Percentiles rank a stretch among this genome's conserved stretches.
Conservation (phyloP, 352 stramenopile species). For the Globisporangium acanthophoron region DNA sequence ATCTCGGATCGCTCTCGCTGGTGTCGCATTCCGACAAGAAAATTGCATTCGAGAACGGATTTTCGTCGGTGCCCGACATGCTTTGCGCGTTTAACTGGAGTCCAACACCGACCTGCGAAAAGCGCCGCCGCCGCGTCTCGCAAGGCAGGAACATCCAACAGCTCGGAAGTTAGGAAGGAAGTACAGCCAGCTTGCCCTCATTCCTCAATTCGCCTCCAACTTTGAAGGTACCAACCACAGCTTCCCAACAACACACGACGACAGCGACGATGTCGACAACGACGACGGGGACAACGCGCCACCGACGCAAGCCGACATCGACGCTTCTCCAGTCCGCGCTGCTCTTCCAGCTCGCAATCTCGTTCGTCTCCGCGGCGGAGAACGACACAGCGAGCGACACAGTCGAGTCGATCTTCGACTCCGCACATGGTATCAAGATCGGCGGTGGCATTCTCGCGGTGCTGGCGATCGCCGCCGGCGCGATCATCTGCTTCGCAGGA, state of each 20-base stretch:
- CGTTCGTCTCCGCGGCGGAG: constrained; percentile 2
- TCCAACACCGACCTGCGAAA: no score
- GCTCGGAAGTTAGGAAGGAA: no score
- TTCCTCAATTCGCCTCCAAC: no score
- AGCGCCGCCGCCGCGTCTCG: no score
- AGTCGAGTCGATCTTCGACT: constrained; percentile 34
- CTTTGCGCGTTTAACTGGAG: no score
- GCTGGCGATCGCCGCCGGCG: constrained; percentile 32
- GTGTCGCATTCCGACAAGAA: no score
- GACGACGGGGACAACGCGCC: neutral
- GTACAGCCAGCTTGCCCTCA: no score
- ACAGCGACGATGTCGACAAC: neutral
- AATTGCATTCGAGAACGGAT: no score
- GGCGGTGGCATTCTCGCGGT: constrained; percentile 32
- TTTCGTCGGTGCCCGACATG: no score
- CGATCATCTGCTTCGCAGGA: constrained; percentile 38
- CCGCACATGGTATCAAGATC: constrained; percentile 30
- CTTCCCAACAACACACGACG: constrained; percentile 5
- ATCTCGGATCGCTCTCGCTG: no score
- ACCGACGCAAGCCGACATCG: neutral
- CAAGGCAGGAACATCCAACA: no score
- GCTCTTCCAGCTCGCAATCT: constrained; percentile 6
- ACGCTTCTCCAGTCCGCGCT: constrained; percentile 7
- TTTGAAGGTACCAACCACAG: no score
- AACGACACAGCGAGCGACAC: constrained; percentile 19